Conservation (phyloP, 2,329 filamentous ascomycete genomes). For the Talaromyces amestolkiae region DNA sequence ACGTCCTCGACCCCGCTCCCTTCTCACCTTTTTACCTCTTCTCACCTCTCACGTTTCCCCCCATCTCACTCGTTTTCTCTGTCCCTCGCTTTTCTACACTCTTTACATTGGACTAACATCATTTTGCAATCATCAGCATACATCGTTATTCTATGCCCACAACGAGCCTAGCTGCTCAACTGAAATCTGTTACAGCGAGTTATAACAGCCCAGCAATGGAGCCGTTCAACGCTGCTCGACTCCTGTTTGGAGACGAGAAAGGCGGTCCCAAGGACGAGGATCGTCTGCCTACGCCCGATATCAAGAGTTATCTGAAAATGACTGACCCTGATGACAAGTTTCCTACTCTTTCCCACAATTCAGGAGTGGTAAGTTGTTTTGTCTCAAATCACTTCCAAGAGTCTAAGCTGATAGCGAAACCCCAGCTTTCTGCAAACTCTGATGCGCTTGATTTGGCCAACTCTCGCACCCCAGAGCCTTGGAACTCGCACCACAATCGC, state of each 20-base stretch:
- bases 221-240: constrained; percentile 79
- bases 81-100: not conserved
- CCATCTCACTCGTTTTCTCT: not conserved
- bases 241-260: constrained; percentile 77
- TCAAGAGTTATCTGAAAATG: constrained; percentile 68
- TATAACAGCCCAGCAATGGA: constrained; percentile 58
- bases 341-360: constrained; percentile 59
- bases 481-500: constrained; percentile 64
- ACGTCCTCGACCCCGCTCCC: not conserved
- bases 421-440: constrained; percentile 74
- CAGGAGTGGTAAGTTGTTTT: constrained; percentile 53
- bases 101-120: not conserved
- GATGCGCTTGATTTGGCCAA: constrained; percentile 77
- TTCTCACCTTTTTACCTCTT: constrained; percentile 6
- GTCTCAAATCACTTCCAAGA: not conserved
- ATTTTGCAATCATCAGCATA: constrained; percentile 51
- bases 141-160: constrained; percentile 96
- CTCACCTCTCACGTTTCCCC: not conserved
- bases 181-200: constrained; percentile 31
- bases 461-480: constrained; percentile 64
- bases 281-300: constrained; percentile 59
- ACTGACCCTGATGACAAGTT: constrained; percentile 79
- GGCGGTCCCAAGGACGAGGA: constrained; percentile 45
- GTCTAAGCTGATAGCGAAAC: constrained; percentile 30
- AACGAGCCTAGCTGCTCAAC: constrained; percentile 41